A percentile compares a stretch with the other conserved stretches of the same genome.
phyloP scores from a whole-genome alignment of 1,284 basidiomycete species.

The Pterula multifida region DNA sequence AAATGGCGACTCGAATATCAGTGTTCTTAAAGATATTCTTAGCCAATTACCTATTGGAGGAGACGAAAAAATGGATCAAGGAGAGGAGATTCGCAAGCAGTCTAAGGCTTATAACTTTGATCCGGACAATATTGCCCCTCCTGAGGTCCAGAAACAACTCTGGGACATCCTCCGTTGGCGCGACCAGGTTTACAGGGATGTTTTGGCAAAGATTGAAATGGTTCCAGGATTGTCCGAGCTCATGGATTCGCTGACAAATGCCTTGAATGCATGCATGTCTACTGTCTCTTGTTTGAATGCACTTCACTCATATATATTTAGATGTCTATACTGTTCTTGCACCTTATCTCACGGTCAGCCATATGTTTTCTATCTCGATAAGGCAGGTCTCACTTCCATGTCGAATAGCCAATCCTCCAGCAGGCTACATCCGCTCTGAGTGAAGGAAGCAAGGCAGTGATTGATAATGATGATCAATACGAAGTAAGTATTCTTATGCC shows the following conservation, averaged over 20 bases:
- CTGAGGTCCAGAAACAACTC: slow-evolving; percentile 59
- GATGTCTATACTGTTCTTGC: slow-evolving; percentile 65
- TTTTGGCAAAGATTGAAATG: slow-evolving; percentile 45
- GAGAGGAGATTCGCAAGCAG: slow-evolving; percentile 38
- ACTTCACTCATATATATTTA: slow-evolving; percentile 15
- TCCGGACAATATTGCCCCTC: slow-evolving; percentile 47
- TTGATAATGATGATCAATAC: slow-evolving; percentile 42
- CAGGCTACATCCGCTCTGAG: slow-evolving; percentile 32
- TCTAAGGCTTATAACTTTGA: slow-evolving; percentile 44
- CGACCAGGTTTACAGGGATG: slow-evolving; percentile 41
- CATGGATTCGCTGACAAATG: slow-evolving; percentile 52
- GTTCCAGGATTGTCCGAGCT: slow-evolving; percentile 61
- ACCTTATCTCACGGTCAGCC: slow-evolving; percentile 42
- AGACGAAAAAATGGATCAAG: slow-evolving; percentile 36
- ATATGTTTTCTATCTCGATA: neutral
- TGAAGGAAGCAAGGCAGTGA: slow-evolving; percentile 37
- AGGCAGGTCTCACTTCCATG: slow-evolving; percentile 10
- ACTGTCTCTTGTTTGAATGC: neutral
- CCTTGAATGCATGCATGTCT: slow-evolving; percentile 50
- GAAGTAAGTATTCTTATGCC: slow-evolving; percentile 18
- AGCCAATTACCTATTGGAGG: slow-evolving; percentile 38
- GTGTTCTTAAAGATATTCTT: slow-evolving; percentile 35
- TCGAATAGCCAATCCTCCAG: slow-evolving; percentile 40
- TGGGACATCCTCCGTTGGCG: slow-evolving; percentile 67
- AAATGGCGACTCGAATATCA: slow-evolving; percentile 18